Evolutionary conservation across 2,329 filamentous ascomycete genomes (phyloP).

Genomic region (Coccinonectria pachysandricola): DNA sequence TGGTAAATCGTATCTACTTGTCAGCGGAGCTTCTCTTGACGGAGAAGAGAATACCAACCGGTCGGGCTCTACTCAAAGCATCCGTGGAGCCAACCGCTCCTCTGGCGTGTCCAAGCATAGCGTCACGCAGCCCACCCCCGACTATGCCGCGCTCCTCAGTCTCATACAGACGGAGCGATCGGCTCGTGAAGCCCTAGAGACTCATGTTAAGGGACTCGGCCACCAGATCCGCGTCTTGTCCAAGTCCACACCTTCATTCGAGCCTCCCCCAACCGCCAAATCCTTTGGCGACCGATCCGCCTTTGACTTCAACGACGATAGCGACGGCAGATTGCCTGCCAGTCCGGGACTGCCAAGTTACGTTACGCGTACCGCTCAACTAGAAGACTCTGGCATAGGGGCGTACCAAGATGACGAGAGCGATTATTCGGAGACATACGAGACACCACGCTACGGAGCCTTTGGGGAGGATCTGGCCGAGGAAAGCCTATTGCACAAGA

Average conservation of each 20-base stretch:
- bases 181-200: constrained; percentile 44
- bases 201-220: constrained; percentile 42
- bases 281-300: constrained; percentile 28
- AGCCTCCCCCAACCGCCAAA: constrained; percentile 25
- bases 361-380: constrained; percentile 15
- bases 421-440: constrained; percentile 37
- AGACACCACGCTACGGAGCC: constrained; percentile 36
- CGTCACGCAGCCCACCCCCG: constrained; percentile 29
- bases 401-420: constrained; percentile 30
- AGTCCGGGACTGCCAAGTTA: constrained; percentile 8
- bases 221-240: constrained; percentile 39
- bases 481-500: constrained; percentile 32
- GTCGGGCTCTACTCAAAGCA: constrained; percentile 35
- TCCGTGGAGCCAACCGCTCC: constrained; percentile 37
- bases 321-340: constrained; percentile 16
- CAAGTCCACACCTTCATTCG: constrained; percentile 22
- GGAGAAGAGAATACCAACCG: constrained; percentile 12
- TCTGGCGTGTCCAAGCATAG: constrained; percentile 30
- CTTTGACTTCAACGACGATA: constrained; percentile 34
- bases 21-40: not conserved
- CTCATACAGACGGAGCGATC: constrained; percentile 48
- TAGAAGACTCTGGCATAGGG: constrained; percentile 28
- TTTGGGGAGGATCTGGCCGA: constrained; percentile 34
- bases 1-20: no score
- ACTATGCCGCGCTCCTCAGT: constrained; percentile 39